Percentiles rank a stretch among this genome's conserved stretches.
phyloP scores from a whole-genome alignment of 768 basidiomycete genomes.

The Mycena kentingensis region DNA sequence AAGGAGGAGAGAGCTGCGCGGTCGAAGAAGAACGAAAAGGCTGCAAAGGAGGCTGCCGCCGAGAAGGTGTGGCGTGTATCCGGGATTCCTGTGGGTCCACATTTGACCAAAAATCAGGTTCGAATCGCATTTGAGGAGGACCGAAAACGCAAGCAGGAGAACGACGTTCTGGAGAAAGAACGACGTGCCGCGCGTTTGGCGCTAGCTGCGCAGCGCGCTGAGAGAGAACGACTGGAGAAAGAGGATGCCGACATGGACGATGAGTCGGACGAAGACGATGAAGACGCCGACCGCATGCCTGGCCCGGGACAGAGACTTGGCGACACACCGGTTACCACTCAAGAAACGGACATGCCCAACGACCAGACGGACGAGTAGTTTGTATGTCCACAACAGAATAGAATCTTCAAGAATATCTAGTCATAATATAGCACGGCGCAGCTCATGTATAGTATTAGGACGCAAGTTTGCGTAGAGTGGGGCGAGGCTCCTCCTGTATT shows the following conservation, averaged over 20 bases:
- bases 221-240: conserved; percentile 9
- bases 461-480: neutral
- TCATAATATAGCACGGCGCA: neutral
- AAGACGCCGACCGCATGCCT: conserved; percentile 24
- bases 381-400: neutral
- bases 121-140: conserved; percentile 81
- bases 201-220: conserved; percentile 25
- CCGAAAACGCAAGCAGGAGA: conserved; percentile 55
- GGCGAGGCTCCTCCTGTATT: neutral
- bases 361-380: conserved; percentile 17
- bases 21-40: conserved; percentile 60
- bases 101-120: conserved; percentile 46
- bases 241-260: conserved; percentile 14
- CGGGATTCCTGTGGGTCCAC: neutral
- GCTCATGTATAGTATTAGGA: neutral
- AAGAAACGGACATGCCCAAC: neutral
- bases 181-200: conserved; percentile 44
- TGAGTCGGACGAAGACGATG: conserved; percentile 12
- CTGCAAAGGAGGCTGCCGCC: conserved; percentile 51
- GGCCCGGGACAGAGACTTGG: conserved; percentile 32
- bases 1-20: conserved; percentile 51
- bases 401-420: neutral
- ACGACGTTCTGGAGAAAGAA: conserved; percentile 62
- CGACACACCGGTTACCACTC: neutral
- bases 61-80: conserved; percentile 47